phyloP scores from a whole-genome alignment of 164 flowering plant species.

The Euptelea pleiosperma region DNA sequence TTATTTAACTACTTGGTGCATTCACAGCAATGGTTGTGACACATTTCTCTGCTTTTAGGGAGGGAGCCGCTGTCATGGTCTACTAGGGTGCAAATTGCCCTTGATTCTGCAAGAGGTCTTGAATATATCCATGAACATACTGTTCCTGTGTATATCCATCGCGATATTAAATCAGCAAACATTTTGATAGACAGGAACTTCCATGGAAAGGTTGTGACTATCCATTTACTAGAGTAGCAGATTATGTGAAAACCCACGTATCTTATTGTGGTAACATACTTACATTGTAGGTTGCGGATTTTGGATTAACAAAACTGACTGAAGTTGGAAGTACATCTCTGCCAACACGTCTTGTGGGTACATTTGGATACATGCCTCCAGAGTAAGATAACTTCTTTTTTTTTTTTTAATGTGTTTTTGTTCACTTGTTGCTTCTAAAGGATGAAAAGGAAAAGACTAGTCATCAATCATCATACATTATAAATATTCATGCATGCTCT shows the following conservation, averaged over 20 bases:
- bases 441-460: no score
- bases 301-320: slow-evolving; percentile 80
- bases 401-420: background rate
- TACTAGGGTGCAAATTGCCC: slow-evolving; percentile 86
- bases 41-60: slow-evolving; percentile 37
- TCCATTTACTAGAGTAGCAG: background rate
- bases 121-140: slow-evolving; percentile 97
- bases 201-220: slow-evolving; percentile 72
- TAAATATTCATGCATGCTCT: no score
- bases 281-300: slow-evolving; percentile 77
- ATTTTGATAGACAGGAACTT: slow-evolving; percentile 87
- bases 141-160: slow-evolving; percentile 90
- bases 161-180: slow-evolving; percentile 93
- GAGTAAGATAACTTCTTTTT: slow-evolving; percentile 54
- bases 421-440: no score
- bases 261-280: slow-evolving; percentile 1
- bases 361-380: slow-evolving; percentile 98
- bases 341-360: slow-evolving; percentile 81
- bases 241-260: background rate
- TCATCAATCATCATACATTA: no score
- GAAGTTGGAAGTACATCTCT: slow-evolving; percentile 70
- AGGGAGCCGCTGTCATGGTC: slow-evolving; percentile 75
- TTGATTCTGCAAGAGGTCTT: slow-evolving; percentile 96
- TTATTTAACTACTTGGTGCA: no score
- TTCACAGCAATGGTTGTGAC: no score